Conservation (phyloP, 2,329 filamentous ascomycete genomes). For the Arthrinium puccinioides region DNA sequence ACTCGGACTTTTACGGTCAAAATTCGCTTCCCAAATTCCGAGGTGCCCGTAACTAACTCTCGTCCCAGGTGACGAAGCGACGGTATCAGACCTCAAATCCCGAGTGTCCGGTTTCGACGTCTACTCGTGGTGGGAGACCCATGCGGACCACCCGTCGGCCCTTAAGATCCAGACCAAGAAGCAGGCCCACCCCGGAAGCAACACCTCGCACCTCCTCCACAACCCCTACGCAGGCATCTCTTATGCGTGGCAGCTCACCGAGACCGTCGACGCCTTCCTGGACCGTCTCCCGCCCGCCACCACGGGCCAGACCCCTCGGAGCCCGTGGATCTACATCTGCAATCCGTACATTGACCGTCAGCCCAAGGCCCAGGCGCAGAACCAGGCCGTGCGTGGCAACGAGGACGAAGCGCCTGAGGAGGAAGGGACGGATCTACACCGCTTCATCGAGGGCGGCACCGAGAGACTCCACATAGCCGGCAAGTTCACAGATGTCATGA, state of each 20-base stretch:
- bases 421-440: slow-evolving; percentile 34
- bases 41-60: slow-evolving; percentile 1
- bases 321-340: slow-evolving; percentile 66
- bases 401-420: slow-evolving; percentile 42
- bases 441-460: slow-evolving; percentile 45
- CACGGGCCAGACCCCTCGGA: slow-evolving; percentile 35
- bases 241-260: slow-evolving; percentile 55
- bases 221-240: slow-evolving; percentile 51
- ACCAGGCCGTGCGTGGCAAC: slow-evolving; percentile 32
- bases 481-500: slow-evolving; percentile 41
- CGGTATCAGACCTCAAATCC: slow-evolving; percentile 38
- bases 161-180: slow-evolving; percentile 13
- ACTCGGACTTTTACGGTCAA: slow-evolving; percentile 52
- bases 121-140: slow-evolving; percentile 38
- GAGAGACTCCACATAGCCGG: slow-evolving; percentile 39
- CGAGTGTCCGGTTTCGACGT: slow-evolving; percentile 44
- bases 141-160: slow-evolving; percentile 10
- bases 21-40: background rate
- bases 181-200: slow-evolving; percentile 5
- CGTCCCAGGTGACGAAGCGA: slow-evolving; percentile 47
- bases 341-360: slow-evolving; percentile 49
- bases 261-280: slow-evolving; percentile 60
- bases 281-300: slow-evolving; percentile 59
- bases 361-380: slow-evolving; percentile 23
- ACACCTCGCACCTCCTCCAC: slow-evolving; percentile 29